Evolutionary conservation across 352 stramenopile species (phyloP).

Genomic region (Phytophthora syringae): DNA sequence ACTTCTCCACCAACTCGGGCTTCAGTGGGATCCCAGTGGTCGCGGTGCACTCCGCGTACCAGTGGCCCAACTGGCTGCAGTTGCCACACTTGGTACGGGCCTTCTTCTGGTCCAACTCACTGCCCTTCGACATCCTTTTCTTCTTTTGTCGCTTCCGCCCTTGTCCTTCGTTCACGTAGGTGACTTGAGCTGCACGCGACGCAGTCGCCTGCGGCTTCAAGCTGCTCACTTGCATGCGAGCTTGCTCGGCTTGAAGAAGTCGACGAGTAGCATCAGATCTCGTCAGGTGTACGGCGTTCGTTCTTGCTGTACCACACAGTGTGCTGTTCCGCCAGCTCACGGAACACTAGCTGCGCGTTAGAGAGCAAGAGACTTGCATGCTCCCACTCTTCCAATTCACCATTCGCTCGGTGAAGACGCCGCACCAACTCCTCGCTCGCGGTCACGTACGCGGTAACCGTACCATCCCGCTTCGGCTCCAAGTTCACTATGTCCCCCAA

Average conservation of each 20-base stretch:
- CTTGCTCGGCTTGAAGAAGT: background rate
- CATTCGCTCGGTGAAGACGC: background rate
- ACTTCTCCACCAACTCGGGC: background rate
- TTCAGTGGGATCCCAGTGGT: background rate
- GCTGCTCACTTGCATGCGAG: background rate
- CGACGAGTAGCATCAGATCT: background rate
- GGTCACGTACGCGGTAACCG: background rate
- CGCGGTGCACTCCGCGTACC: background rate
- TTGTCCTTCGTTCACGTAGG: background rate
- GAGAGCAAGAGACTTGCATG: background rate
- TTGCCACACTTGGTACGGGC: background rate
- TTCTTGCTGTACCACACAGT: background rate
- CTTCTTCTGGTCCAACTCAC: background rate
- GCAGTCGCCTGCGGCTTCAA: background rate
- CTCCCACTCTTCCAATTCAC: slow-evolving; percentile 1
- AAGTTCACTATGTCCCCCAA: background rate
- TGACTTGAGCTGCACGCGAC: background rate
- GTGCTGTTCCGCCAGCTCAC: background rate
- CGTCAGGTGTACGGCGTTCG: background rate
- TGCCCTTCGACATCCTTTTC: background rate
- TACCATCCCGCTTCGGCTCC: background rate
- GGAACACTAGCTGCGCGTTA: background rate
- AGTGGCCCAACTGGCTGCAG: background rate
- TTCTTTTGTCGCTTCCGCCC: background rate
- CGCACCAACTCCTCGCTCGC: background rate